Percentiles rank a stretch among this genome's conserved stretches.
phyloP scores from a whole-genome alignment of 2,329 filamentous ascomycete genomes.

The Colletotrichum tanaceti region DNA sequence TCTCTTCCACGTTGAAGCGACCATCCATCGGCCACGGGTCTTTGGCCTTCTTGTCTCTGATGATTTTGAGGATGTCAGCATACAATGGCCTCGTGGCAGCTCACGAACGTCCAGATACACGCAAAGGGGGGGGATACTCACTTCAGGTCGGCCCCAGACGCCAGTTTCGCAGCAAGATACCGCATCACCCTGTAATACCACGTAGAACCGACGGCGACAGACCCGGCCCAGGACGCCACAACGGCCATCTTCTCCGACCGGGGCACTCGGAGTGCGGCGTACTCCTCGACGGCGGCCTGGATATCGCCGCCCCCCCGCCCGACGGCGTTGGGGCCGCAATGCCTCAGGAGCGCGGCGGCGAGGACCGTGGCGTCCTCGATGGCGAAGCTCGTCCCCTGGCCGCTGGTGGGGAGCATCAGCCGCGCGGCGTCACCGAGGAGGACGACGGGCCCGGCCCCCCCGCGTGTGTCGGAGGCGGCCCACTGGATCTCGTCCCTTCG shows the following conservation, averaged over 20 bases:
- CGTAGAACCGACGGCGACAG: constrained; percentile 37
- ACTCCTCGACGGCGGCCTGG: constrained; percentile 40
- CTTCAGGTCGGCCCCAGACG: constrained; percentile 1
- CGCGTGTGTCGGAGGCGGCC: not conserved
- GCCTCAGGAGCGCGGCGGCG: constrained; percentile 41
- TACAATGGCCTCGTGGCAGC: too few species aligned
- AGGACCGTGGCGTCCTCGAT: constrained; percentile 45
- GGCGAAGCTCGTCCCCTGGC: constrained; percentile 45
- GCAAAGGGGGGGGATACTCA: not conserved
- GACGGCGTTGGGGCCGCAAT: not conserved
- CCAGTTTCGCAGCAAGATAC: not conserved
- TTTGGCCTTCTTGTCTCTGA: not conserved
- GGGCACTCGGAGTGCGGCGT: constrained; percentile 40
- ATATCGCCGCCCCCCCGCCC: not conserved
- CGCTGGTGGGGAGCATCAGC: constrained; percentile 45
- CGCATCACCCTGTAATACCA: constrained; percentile 13
- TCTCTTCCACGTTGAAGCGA: not conserved
- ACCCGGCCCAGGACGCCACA: constrained; percentile 37
- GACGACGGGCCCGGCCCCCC: constrained; percentile 35
- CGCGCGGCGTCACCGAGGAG: constrained; percentile 44
- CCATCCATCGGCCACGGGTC: not conserved
- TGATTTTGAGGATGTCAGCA: not conserved
- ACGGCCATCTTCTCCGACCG: constrained; percentile 44
- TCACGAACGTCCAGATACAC: not conserved
- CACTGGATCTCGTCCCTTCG: constrained; percentile 44